Evolutionary conservation across 2,329 filamentous ascomycete genomes (phyloP), one percentile per base, ranked within the genome.

Genomic region (Cladophialophora exuberans): DNA sequence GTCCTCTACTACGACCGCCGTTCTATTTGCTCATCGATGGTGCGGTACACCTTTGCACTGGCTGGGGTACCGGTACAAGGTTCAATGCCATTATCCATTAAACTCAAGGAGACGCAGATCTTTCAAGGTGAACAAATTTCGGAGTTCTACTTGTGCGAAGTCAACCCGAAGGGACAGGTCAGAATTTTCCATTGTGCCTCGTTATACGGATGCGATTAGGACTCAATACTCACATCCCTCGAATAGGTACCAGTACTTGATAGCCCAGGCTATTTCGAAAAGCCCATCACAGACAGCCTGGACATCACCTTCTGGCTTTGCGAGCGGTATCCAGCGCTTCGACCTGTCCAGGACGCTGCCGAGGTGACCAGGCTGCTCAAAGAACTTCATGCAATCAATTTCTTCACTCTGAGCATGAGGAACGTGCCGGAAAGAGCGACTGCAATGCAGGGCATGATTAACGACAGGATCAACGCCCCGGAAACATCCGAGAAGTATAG

Each of bases 141-240:
- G n/a, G 51, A 54, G 22, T 13, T n/a, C 13, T 54, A 47, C 36
- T 35, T 54, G 7, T 41, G 42, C 13, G 44, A 54, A 13, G 35
- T 54, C 17, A 54, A 54, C 17, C 43, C 23, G 6, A 55, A 55
- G 38, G 52, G 52, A n/a, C 52, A 55, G 52, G 52, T 49, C 42
- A 42, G 44, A n/a, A 22, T 18, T 1, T 9, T 15, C 6, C 17
- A 17, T 18, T 17, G 18, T 18, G 7, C 25, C 18, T n/a, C 13
- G 10, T 23, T 11, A 25, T n/a, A 20, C 6, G 11, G 38, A 3
- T 17, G 7, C 9, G 15, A 13, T 6, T 25, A n/a, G 17, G 18
- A 26, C 9, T 41, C 23, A 11, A 13, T 11, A 23, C 36, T 41
- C 38, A 41, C 17, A 13, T 9, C 25, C 20, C 7, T 7, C 13